Evolutionary conservation across 306 rosid species (phyloP), one percentile per base, ranked within the genome.

Genomic region (Aeschynomene evenia): DNA sequence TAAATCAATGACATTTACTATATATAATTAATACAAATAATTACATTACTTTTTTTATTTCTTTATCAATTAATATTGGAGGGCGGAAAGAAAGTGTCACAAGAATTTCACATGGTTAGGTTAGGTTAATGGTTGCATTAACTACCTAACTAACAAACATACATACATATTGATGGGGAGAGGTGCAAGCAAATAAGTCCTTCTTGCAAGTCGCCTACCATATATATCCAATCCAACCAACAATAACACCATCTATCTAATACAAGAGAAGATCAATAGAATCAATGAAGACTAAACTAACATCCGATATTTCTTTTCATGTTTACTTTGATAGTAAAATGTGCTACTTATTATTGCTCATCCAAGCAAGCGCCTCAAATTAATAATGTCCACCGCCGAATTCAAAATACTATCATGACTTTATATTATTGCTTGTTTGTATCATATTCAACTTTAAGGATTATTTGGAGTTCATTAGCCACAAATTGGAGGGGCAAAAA

Each of bases 41-140:
- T 42, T 7, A 56, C 22, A n/a, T 9, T 55, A 7, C n/a, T 28
- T 3, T 0, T 28, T 28, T 28, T 28, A 28, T 4, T n/a, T n/a
- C n/a, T 13, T n/a, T 57, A 15, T 31, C 15, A 2, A 15, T 31
- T n/a, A 2, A 21, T 6, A 16, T 26, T 26, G 22, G 21, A 66
- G 28, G 29, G 37, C 51, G 24, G 13, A 33, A 33, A 56, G 51
- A 20, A 46, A 34, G 55, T 52, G 64, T 63, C 49, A 63, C 72
- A 20, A n/a, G 66, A 73, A 63, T 73, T 73, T 53, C 66, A 73
- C 72, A 73, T 20, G 29, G 31, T 73, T 62, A 24, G 70, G 43
- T 73, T 37, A 63, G 39, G 45, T 51, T 64, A 63, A 26, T 46
- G 70, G 43, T 73, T 37, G 70, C 50, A 49, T 51, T 64, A 63